Base-by-base conservation (phyloP, 164 flowering plant species). In the Vitis labrusca region DNA sequence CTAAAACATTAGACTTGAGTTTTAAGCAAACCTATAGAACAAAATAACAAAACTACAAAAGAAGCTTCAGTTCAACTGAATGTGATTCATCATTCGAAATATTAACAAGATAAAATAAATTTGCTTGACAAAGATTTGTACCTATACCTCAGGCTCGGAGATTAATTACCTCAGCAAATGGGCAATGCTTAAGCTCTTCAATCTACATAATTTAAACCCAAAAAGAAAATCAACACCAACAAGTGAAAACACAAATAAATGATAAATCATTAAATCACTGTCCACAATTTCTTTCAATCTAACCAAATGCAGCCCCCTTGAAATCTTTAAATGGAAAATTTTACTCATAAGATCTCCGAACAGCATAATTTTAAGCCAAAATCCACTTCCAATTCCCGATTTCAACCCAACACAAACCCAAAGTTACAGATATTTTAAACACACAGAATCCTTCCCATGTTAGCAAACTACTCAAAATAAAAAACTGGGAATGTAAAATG, bases 101-200 rank as follows among this genome's bases (percentile, higher is more conserved):
- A 67, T 9, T 10, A 47, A 19, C 9, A 10, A 69, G 9, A 47
- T 19, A 50, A 44, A 61, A 56, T 13, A 55, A 10, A 2, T 56
- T 5, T 9, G 59, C 55, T 66, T 5, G n/a, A 23, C 5, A 5
- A 13, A 19, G 53, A 67, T 2, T 19, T 56, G 11, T 53, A 2
- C 11, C 48, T 50, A 44, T 51, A 60, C 63, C 67, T 52, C 14
- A 29, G 9, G 44, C 44, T 37, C 44, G 2, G 44, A 63, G 15
- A 60, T 19, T 27, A 44, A 72, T 81, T 90, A 93, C 98, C 97
- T 94, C 98, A 59, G 88, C 88, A 79, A 83, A 88, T 14, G 92
- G 91, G 27, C 81, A 82, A 55, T 80, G 85, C 78, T 73, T 85
- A 59, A 94, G 81, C 77, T 94, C 98, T 63, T 90, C 93, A 79